Base-by-base conservation (phyloP, 495 filamentous ascomycete genomes). In the Daldinia bambusicola region DNA sequence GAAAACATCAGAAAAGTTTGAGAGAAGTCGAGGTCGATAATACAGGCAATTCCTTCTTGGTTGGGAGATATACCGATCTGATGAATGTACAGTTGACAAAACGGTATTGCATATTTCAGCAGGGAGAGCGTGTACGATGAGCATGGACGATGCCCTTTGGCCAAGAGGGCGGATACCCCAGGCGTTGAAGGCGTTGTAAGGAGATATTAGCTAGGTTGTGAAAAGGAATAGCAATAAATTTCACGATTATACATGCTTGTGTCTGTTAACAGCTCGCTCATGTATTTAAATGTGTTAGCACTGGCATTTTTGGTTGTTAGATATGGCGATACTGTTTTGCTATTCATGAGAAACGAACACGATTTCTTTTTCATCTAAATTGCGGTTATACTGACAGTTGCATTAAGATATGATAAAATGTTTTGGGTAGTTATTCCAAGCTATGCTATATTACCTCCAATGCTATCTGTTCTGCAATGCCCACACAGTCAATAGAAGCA, bases 111-210 rank as follows among this genome's bases (percentile, higher is more conserved):
- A 55, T 57, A 18, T 38, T 38, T 37, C 18, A 38, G 45, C 31
- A 45, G 51, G 20, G 20, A 55, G 36, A 38, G 18, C 55, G 37
- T 57, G 63, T 62, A 67, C 34, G 57, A 64, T 55, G 41, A 61
- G 69, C n/a, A 64, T 51, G 37, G 58, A 37, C 20, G 60, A 64
- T 55, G 60, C 69, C 59, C 45, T 61, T 68, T 64, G 55, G 59
- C 43, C 50, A 60, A 38, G 48, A 60, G 69, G 65, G 69, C 55
- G 58, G 64, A 72, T 72, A 72, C 69, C 69, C 68, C n/a, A 31
- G 69, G 69, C 43, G 69, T 68, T 72, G 55, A 55, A 60, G 69
- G 69, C 60, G 64, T 64, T 66, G 56, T 8, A 41, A 38, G 37
- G 57, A 37, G 18, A 58, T 12, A 40, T 26, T 50, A 51, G 14